Evolutionary conservation across 2,329 filamentous ascomycete species (phyloP), one percentile per base, ranked within the genome.

Genomic region (Ophiocordyceps robertsii): DNA sequence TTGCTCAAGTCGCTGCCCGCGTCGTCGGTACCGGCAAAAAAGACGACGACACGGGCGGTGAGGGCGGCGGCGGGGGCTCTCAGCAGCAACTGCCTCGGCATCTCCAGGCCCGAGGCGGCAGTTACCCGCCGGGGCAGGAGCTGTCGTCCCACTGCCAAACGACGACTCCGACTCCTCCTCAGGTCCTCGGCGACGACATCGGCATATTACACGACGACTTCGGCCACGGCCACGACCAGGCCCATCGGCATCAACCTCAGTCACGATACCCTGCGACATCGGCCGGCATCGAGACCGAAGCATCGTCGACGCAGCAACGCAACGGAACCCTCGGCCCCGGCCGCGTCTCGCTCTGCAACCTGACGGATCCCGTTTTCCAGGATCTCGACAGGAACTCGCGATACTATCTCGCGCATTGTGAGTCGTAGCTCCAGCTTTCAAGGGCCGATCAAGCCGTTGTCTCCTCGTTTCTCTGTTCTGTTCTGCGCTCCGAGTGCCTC

Each of bases 341-440:
- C 33, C 40, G 43, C 13, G 39, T 39, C 16, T 38, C 44, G 21
- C 38, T 45, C n/a, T 44, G 51, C 14, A 53, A 63, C 29, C 57
- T 75, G 39, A 63, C 68, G 27, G 75, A 79, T 52, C 75, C 75
- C 12, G 49, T 77, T 38, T 64, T 77, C 44, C 69, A 75, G 48
- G 69, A 74, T 48, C 63, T 78, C 37, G 65, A 67, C 47, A 56
- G 48, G 17, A 59, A 59, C 37, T 66, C 66, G 27, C 58, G 68
- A 45, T 60, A 62, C 47, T 74, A 75, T 52, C 56, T 74, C 36
- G 59, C 64, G 32, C 69, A 75, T 44, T 75, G 71, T 74, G 54
- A 54, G 68, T 60, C 4, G 17, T 19, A 19, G 19, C 19, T 4
- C 27, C 35, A 24, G 19, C 33, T 27, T 21, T 37, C 27, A 56